phyloP scores from a whole-genome alignment of 257 asterid genomes.

The Solanum lignicaule region DNA sequence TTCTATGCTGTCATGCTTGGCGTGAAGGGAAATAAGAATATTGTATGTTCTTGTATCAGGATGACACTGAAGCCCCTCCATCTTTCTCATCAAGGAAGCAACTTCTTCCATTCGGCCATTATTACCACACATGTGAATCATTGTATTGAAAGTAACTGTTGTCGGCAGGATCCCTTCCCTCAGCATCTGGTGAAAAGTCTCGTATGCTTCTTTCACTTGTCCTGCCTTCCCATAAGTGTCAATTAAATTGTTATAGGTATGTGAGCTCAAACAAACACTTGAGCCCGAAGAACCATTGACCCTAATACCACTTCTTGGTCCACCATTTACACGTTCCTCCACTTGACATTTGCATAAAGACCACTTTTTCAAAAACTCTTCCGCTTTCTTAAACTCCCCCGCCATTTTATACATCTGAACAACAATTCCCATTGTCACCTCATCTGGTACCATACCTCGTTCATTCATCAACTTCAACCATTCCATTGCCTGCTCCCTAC shows the following conservation, averaged over 20 bases:
- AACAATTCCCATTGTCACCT: constrained; percentile 81
- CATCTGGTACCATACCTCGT: constrained; percentile 67
- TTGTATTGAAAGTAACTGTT: constrained; percentile 76
- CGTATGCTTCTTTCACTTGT: constrained; percentile 59
- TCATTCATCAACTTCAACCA: constrained; percentile 74
- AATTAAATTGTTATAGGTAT: constrained; percentile 72
- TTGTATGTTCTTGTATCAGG: constrained; percentile 86
- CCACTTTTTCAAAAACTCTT: constrained; percentile 79
- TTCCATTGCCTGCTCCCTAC: constrained; percentile 41
- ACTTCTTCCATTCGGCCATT: constrained; percentile 59
- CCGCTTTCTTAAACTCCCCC: constrained; percentile 74
- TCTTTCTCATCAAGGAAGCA: constrained; percentile 45
- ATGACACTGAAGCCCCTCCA: constrained; percentile 52
- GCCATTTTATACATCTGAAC: constrained; percentile 90
- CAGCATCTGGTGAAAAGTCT: constrained; percentile 62
- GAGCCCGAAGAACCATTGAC: constrained; percentile 15
- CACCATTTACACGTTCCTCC: constrained; percentile 11
- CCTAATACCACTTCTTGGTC: constrained; percentile 7
- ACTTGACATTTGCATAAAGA: constrained; percentile 19
- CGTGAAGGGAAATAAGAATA: constrained; percentile 72
- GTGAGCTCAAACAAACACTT: constrained; percentile 33
- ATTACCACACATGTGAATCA: constrained; percentile 91
- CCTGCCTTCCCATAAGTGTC: constrained; percentile 95
- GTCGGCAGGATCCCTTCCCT: constrained; percentile 57
- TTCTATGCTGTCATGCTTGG: constrained; percentile 58